Conservation (phyloP, 2,329 filamentous ascomycete genomes). For the Ilyonectria robusta region DNA sequence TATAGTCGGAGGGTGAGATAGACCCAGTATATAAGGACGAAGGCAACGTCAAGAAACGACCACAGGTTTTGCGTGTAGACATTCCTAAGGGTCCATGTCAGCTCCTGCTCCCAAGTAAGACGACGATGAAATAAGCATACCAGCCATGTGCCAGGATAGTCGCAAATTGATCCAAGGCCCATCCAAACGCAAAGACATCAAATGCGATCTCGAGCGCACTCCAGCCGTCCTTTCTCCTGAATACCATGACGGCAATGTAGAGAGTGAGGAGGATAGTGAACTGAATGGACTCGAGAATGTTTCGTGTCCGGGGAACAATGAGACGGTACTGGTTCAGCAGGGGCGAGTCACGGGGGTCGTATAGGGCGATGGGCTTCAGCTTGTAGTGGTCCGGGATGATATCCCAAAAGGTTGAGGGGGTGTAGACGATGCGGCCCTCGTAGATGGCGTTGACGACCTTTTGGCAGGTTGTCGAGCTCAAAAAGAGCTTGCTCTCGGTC, state of each 20-base stretch:
- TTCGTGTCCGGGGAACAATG: slow-evolving; percentile 84
- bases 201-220: slow-evolving; percentile 76
- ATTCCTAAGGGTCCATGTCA: slow-evolving; percentile 63
- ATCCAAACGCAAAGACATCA: slow-evolving; percentile 81
- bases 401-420: slow-evolving; percentile 84
- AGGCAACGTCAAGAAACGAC: slow-evolving; percentile 88
- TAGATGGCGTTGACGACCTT: slow-evolving; percentile 89
- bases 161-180: slow-evolving; percentile 83
- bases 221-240: slow-evolving; percentile 71
- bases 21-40: slow-evolving; percentile 77
- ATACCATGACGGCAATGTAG: slow-evolving; percentile 81
- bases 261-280: slow-evolving; percentile 78
- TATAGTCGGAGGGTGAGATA: slow-evolving; percentile 80
- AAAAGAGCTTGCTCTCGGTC: slow-evolving; percentile 83
- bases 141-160: slow-evolving; percentile 82
- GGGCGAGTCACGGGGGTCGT: slow-evolving; percentile 82
- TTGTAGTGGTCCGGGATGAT: slow-evolving; percentile 91
- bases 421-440: slow-evolving; percentile 84
- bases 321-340: slow-evolving; percentile 88
- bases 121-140: slow-evolving; percentile 51
- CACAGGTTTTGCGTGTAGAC: slow-evolving; percentile 91
- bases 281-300: slow-evolving; percentile 80
- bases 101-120: not conserved
- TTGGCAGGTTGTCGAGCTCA: slow-evolving; percentile 83
- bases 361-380: slow-evolving; percentile 84